These are phyloP conservation scores for Aspergillus novofumigatus DNA, from an alignment of 2,329 filamentous ascomycete genomes.

Conservation along the genomic window DNA sequence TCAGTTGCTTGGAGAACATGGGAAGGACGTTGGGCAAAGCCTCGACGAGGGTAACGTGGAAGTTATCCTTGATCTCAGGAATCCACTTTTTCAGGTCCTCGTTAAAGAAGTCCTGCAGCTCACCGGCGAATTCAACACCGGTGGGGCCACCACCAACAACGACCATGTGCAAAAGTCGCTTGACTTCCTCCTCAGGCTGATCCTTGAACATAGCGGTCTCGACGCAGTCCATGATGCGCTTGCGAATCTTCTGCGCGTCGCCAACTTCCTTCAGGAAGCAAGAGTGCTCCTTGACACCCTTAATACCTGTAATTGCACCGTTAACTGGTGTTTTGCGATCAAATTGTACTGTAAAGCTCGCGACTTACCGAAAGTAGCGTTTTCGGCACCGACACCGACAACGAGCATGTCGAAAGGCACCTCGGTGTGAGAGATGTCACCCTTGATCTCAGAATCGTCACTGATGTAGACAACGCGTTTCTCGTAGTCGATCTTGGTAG, in stretches of 20 bases:
- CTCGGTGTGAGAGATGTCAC: conserved; percentile 74
- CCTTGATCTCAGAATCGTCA: conserved; percentile 91
- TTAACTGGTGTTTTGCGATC: conserved; percentile 5
- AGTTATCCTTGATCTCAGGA: conserved; percentile 88
- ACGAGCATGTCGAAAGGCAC: conserved; percentile 98
- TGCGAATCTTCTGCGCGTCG: conserved; percentile 93
- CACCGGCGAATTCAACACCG: conserved; percentile 96
- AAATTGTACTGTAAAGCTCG: neutral
- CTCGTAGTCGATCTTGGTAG: conserved; percentile 89
- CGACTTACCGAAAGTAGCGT: conserved; percentile 81
- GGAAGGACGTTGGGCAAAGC: conserved; percentile 90
- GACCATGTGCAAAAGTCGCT: conserved; percentile 97
- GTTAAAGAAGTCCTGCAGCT: conserved; percentile 98
- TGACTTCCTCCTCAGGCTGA: conserved; percentile 79
- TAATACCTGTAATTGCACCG: conserved; percentile 57
- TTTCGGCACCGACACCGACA: conserved; percentile 94
- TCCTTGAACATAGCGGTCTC: conserved; percentile 99
- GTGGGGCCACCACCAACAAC: conserved; percentile 91
- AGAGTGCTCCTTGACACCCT: conserved; percentile 88
- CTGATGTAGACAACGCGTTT: conserved; percentile 83
- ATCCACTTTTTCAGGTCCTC: conserved; percentile 97
- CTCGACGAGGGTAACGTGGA: conserved; percentile 96
- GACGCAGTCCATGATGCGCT: conserved; percentile 99
- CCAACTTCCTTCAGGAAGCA: conserved; percentile 98
- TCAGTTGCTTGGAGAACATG: conserved; percentile 98